These are phyloP conservation scores for Phylloporus rhodoxanthus DNA, from an alignment of 768 basidiomycete species.

Conservation along the genomic window DNA sequence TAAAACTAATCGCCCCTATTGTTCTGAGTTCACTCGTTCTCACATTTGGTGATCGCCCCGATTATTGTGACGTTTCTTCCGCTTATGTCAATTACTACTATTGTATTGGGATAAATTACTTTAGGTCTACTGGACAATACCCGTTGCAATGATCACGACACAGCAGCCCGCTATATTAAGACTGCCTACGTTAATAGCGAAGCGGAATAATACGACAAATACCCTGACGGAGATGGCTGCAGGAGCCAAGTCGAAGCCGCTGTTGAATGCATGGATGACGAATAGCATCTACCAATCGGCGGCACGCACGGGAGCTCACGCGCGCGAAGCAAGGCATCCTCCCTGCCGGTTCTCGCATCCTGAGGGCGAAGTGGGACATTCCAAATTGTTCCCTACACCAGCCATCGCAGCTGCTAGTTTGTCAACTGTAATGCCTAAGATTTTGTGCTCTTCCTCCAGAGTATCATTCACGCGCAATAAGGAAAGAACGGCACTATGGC, in stretches of 20 bases:
- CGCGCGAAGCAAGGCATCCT: constrained; percentile 69
- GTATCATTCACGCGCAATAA: constrained; percentile 40
- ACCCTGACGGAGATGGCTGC: constrained; percentile 48
- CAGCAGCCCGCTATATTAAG: constrained; percentile 30
- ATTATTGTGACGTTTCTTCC: too few species aligned
- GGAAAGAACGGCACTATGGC: constrained; percentile 71
- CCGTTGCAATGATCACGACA: too few species aligned
- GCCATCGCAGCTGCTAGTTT: constrained; percentile 63
- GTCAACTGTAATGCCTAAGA: constrained; percentile 56
- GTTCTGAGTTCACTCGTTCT: too few species aligned
- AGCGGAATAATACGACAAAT: too few species aligned
- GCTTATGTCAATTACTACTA: too few species aligned
- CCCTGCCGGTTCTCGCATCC: constrained; percentile 84
- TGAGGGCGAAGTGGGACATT: constrained; percentile 63
- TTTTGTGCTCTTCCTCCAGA: constrained; percentile 38
- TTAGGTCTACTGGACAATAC: too few species aligned
- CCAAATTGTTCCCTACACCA: constrained; percentile 83
- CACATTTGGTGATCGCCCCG: too few species aligned
- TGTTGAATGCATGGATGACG: too few species aligned
- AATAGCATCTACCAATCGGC: constrained; percentile 66
- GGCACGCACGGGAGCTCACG: constrained; percentile 58
- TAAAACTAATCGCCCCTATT: too few species aligned
- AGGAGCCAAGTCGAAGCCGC: constrained; percentile 31
- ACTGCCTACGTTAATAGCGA: constrained; percentile 68
- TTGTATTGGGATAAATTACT: too few species aligned